These are phyloP conservation scores for Botrytis elliptica DNA, from an alignment of 2,329 filamentous ascomycete genomes.

Conservation along the genomic window DNA sequence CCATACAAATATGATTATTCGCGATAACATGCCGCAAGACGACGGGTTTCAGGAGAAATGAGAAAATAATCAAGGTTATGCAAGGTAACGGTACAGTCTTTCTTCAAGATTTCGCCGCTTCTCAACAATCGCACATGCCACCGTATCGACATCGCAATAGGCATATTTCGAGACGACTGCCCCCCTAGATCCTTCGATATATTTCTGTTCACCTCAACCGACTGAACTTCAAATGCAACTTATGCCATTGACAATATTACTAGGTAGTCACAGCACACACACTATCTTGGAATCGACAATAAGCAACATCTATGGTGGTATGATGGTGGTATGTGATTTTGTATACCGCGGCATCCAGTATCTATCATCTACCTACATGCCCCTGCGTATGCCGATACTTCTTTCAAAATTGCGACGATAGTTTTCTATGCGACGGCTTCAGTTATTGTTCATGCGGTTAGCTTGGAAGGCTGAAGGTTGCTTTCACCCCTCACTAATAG, in stretches of 20 bases:
- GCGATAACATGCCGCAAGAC: neutral
- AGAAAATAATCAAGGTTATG: neutral
- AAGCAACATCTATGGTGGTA: constrained; percentile 10
- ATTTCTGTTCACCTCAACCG: neutral
- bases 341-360: neutral
- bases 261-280: neutral
- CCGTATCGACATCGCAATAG: constrained; percentile 5
- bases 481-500: constrained; percentile 16
- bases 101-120: neutral
- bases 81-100: neutral
- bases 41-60: neutral
- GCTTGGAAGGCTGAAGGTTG: neutral
- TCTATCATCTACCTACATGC: constrained; percentile 4
- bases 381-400: constrained; percentile 3
- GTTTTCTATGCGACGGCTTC: constrained; percentile 3
- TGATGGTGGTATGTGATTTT: constrained; percentile 9
- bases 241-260: neutral
- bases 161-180: constrained; percentile 8
- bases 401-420: constrained; percentile 2
- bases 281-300: neutral
- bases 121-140: constrained; percentile 15
- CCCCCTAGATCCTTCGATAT: neutral
- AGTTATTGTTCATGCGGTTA: neutral
- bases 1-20: neutral
- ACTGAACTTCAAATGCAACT: neutral